phyloP scores from a whole-genome alignment of 148 eudicot genomes.

The Chenopodium suecicum region DNA sequence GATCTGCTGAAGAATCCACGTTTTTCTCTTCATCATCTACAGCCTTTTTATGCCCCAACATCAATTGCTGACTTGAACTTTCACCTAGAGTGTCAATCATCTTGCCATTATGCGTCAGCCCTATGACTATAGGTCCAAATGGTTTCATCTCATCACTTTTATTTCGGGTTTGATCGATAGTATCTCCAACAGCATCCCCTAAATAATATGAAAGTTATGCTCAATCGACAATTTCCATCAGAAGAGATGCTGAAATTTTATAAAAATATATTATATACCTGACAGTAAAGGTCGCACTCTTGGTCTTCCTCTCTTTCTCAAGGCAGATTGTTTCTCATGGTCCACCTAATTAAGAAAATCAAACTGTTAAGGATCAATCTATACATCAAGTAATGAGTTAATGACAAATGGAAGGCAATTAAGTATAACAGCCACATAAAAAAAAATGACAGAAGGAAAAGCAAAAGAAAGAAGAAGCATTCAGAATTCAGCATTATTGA shows the following conservation, averaged over 20 bases:
- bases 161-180: conserved; percentile 24
- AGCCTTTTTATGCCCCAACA: conserved; percentile 5
- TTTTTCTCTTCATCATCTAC: conserved; percentile 19
- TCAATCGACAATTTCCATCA: background rate
- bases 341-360: conserved; percentile 21
- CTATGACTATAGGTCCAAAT: conserved; percentile 35
- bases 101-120: conserved; percentile 39
- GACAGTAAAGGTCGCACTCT: conserved; percentile 13
- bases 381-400: background rate
- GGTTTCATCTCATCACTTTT: conserved; percentile 11
- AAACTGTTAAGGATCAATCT: background rate
- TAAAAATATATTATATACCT: conserved; percentile 29
- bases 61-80: conserved; percentile 16
- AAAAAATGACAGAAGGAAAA: background rate
- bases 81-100: conserved; percentile 24
- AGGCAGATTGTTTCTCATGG: conserved; percentile 19
- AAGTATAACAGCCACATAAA: background rate
- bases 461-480: background rate
- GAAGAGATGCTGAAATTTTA: background rate
- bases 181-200: conserved; percentile 24
- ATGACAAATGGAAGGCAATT: background rate
- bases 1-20: conserved; percentile 13
- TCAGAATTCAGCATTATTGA: background rate
- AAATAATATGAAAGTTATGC: background rate
- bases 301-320: conserved; percentile 36